These are phyloP conservation scores for Diphasiastrum complanatum DNA, from an alignment of 83 land plant genomes.

Conservation along the genomic window DNA sequence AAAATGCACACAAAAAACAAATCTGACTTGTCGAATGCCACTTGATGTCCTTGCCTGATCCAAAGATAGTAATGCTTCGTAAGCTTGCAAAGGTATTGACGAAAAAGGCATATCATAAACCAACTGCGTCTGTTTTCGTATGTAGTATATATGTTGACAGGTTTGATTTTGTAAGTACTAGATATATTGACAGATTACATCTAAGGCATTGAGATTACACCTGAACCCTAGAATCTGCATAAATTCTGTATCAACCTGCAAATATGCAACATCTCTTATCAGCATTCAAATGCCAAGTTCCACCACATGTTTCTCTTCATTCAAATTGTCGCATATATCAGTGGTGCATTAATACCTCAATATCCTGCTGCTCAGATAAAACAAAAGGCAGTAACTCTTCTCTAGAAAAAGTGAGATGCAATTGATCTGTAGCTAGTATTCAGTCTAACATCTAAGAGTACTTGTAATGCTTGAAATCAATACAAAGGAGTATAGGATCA, in stretches of 20 bases:
- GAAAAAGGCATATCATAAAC: neutral
- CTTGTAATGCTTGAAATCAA: neutral
- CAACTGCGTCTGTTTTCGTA: no score
- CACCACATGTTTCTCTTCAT: neutral
- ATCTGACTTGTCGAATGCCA: slow-evolving; percentile 67
- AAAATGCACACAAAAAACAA: slow-evolving; percentile 64
- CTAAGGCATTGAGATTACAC: slow-evolving; percentile 15
- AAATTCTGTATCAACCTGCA: slow-evolving; percentile 64
- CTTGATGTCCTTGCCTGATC: slow-evolving; percentile 50
- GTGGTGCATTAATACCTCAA: no score
- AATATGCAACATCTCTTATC: neutral
- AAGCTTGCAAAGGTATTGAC: neutral
- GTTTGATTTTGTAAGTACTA: no score
- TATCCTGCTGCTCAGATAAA: no score
- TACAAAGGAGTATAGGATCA: neutral
- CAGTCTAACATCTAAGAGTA: neutral
- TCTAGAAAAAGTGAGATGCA: no score
- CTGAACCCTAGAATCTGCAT: slow-evolving; percentile 67
- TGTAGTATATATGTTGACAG: no score
- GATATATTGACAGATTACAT: no score
- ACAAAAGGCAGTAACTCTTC: neutral
- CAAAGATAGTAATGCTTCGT: neutral
- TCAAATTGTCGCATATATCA: neutral
- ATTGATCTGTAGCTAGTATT: no score
- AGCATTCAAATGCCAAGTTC: neutral